Percentiles rank a stretch among this genome's conserved stretches.
phyloP scores from a whole-genome alignment of 805 yeast species.

The Candida glaebosa region DNA sequence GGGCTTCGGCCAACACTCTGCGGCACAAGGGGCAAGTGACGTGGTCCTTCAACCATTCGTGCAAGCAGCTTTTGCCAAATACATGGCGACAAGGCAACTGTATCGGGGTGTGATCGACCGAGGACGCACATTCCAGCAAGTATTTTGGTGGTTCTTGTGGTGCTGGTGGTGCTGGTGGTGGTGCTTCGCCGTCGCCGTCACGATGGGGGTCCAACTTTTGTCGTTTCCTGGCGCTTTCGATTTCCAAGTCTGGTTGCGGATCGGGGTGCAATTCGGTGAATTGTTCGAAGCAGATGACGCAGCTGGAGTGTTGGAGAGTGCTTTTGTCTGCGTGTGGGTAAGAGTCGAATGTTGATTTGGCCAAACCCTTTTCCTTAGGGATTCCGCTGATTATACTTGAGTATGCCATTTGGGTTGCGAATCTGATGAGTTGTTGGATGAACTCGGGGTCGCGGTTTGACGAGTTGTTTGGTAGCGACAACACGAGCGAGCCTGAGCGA shows the following conservation, averaged over 20 bases:
- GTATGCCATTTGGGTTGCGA: constrained; percentile 70
- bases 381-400: constrained; percentile 54
- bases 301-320: constrained; percentile 22
- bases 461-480: constrained; percentile 67
- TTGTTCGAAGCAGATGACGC: constrained; percentile 66
- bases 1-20: constrained; percentile 35
- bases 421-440: constrained; percentile 55
- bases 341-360: constrained; percentile 49
- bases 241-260: constrained; percentile 9
- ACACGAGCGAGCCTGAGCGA: constrained; percentile 55
- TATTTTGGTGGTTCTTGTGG: constrained; percentile 21
- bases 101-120: constrained; percentile 56
- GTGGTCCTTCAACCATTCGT: constrained; percentile 75
- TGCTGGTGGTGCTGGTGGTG: constrained; percentile 3
- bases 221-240: constrained; percentile 18
- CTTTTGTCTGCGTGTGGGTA: constrained; percentile 31
- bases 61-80: constrained; percentile 83
- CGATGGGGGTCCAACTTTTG: constrained; percentile 19
- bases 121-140: constrained; percentile 18
- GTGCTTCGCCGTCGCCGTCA: constrained; percentile 4
- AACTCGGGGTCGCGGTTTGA: constrained; percentile 56
- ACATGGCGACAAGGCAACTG: constrained; percentile 81
- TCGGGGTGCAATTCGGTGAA: constrained; percentile 11
- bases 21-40: constrained; percentile 88
- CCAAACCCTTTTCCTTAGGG: constrained; percentile 49